These are phyloP conservation scores for Cercospora sp. DNA, from an alignment of 2,329 filamentous ascomycete species.

Conservation along the genomic window DNA sequence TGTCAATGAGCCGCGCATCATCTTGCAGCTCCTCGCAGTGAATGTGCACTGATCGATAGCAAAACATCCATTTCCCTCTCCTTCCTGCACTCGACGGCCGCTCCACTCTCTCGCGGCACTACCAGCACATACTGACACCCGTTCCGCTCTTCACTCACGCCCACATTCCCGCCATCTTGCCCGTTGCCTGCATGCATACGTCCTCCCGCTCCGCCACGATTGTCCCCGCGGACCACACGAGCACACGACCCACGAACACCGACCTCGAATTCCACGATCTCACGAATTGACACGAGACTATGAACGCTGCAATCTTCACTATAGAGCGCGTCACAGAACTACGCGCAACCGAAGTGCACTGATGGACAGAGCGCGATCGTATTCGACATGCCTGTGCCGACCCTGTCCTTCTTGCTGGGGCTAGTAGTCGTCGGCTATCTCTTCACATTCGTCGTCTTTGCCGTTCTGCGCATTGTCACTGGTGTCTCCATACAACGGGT, in stretches of 20 bases:
- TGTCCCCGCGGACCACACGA: neutral
- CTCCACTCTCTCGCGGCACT: neutral
- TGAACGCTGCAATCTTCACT: neutral
- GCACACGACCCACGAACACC: neutral
- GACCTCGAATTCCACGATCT: neutral
- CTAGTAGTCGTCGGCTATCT: constrained; percentile 84
- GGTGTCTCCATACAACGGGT: constrained; percentile 94
- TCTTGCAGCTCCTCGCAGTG: neutral
- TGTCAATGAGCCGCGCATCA: neutral
- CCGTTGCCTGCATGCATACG: neutral
- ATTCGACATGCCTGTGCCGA: constrained; percentile 47
- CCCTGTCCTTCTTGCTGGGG: constrained; percentile 74
- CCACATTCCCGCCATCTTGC: neutral
- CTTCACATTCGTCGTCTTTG: constrained; percentile 88
- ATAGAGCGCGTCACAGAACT: neutral
- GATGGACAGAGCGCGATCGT: constrained; percentile 3
- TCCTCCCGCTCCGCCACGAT: neutral
- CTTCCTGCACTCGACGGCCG: neutral
- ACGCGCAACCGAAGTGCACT: neutral
- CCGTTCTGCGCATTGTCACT: constrained; percentile 85
- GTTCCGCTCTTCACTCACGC: neutral
- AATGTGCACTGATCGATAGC: neutral
- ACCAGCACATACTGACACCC: neutral
- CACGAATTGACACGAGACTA: constrained; percentile 2
- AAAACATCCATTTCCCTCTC: neutral